Base-by-base conservation (phyloP, 2,329 filamentous ascomycete species). In the Furcasterigmium sp. region DNA sequence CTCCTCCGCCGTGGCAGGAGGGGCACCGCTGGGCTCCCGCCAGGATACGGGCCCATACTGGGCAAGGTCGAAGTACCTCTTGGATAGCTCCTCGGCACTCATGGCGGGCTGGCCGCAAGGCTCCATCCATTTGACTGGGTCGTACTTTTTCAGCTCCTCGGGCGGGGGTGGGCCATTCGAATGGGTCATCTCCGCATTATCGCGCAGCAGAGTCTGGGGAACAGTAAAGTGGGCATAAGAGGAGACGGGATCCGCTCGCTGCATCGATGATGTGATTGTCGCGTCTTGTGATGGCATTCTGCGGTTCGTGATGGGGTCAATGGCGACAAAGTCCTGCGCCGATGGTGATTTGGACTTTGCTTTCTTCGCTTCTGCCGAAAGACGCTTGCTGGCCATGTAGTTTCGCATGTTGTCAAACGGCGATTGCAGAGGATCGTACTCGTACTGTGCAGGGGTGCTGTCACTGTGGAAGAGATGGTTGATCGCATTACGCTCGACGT, bases 221-320 rank as follows among this genome's bases (percentile, higher is more conserved):
- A 37, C 14, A 19, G 35, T 23, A 37, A 37, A 37, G 35, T 37
- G 35, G 19, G 35, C 13, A 21, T 8, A 25, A 8, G 18, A 10
- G 18, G 30, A 35, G 32, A 17, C 32, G 32, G 14, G 29, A n/a
- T 7, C 29, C 29, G 29, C 29, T 11, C 29, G 29, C 29, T 32
- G n/a, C n/a, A n/a, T n/a, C n/a, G 23, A 26, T 26, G 32, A 35
- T 35, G n/a, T 17, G 17, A 17, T 17, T 18, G 32, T 32, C 29
- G n/a, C 15, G 32, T 35, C n/a, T 35, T 37, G 35, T 7, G 13
- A 18, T 8, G 30, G 46, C 4, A 76, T 65, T 46, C 69, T 76
- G 26, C 75, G 69, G 48, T 81, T 81, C 14, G 76, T 79, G 46
- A 82, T 79, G 3, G 78, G 77, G 44, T 82, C 77, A 35, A 82